Conservation (phyloP, 768 basidiomycete species). For the Auricularia sp. region DNA sequence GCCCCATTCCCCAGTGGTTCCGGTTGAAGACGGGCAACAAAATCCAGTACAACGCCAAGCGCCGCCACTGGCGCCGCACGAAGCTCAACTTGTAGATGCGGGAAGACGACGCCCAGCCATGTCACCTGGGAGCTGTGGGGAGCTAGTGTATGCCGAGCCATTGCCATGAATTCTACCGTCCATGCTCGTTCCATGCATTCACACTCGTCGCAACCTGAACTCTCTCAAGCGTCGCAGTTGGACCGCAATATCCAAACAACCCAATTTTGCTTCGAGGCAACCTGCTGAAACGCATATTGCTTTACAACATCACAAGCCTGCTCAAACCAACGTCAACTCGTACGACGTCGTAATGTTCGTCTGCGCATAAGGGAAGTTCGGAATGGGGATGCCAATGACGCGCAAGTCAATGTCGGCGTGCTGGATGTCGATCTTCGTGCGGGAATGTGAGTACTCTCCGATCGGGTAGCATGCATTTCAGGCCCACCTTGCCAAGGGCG, state of each 20-base stretch:
- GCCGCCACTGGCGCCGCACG: conserved; percentile 98
- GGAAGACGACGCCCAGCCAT: not conserved
- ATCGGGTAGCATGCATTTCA: not conserved
- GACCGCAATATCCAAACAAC: too few relatives aligned
- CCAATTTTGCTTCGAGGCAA: too few relatives aligned
- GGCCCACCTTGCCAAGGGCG: conserved; percentile 26
- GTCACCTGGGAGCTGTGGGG: not conserved
- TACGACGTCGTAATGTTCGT: not conserved
- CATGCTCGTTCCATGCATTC: not conserved
- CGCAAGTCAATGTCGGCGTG: not conserved
- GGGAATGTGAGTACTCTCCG: not conserved
- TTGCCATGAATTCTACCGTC: not conserved
- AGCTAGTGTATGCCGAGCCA: not conserved
- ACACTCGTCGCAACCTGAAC: not conserved
- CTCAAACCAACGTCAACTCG: not conserved
- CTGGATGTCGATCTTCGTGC: not conserved
- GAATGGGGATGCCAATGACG: not conserved
- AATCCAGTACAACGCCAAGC: conserved; percentile 94
- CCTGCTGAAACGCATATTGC: too few relatives aligned
- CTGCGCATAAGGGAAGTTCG: not conserved
- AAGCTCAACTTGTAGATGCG: conserved; percentile 83
- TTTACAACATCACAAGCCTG: too few relatives aligned
- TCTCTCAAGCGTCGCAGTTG: too few relatives aligned
- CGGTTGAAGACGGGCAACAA: conserved; percentile 92
- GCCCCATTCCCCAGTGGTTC: conserved; percentile 99